Base-by-base conservation (phyloP, 495 filamentous ascomycete genomes). In the Xylaria acuta region DNA sequence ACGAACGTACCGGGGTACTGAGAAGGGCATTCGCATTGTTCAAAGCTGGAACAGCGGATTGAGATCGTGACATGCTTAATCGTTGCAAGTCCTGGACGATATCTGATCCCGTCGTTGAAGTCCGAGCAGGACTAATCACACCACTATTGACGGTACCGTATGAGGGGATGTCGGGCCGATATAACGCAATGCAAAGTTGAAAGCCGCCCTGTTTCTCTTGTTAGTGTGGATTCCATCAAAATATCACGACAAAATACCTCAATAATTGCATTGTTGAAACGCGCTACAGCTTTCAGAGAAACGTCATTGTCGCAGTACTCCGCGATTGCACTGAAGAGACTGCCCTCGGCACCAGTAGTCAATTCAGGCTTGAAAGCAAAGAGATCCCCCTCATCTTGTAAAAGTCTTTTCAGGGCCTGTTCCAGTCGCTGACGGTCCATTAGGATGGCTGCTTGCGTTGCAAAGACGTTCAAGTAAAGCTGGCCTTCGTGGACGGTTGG, bases 241-340 rank as follows among this genome's bases (percentile, higher is more conserved):
- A 25, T 70, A 72, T 82, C 74, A 89, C 12, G 27, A 7, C 41
- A 12, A 72, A 63, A 25, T 51, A 72, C 90, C 67, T 84, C 79
- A 70, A 89, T 70, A 2, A 81, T 80, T 30, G 79, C 74, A 27
- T 84, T 83, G 74, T 88, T 87, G 60, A 88, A 78, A 69, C 75
- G 78, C 2, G 76, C 67, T 5, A 82, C 77, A 18, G 79, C 82
- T 1, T 74, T 69, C 16, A 82, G 27, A 30, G 84, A 80, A 64
- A 75, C 72, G 12, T 82, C 74, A 60, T 78, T 79, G 59, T 92
- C 87, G 59, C 80, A 86, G 76, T 86, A 93, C 72, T 93, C 91
- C 11, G 77, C 83, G 67, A 86, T 60, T 12, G 85, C 82, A 32
- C 76, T 79, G 66, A 84, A 80, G 20, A 75, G 71, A 36, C 78